phyloP scores from a whole-genome alignment of 306 rosid species.

The Citrullus amarus region DNA sequence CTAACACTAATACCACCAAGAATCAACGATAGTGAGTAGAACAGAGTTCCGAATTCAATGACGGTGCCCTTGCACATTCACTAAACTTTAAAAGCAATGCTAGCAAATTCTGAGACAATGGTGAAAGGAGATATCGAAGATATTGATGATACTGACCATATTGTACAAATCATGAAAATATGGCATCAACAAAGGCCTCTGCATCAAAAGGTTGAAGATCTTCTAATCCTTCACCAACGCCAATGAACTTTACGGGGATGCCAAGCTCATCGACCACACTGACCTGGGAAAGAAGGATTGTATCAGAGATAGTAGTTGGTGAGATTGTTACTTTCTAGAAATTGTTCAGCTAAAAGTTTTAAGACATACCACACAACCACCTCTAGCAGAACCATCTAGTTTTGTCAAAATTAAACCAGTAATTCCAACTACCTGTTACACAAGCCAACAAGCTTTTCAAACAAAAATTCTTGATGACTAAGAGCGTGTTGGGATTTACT shows the following conservation, averaged over 20 bases:
- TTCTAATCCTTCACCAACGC: constrained; percentile 86
- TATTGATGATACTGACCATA: not conserved
- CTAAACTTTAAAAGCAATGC: too few relatives aligned
- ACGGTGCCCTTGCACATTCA: too few relatives aligned
- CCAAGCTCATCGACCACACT: constrained; percentile 94
- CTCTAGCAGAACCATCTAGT: constrained; percentile 96
- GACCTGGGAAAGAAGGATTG: constrained; percentile 39
- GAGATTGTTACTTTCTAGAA: not conserved
- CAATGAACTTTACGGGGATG: constrained; percentile 91
- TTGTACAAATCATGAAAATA: constrained; percentile 32
- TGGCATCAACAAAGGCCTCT: constrained; percentile 89
- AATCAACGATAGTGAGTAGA: too few relatives aligned
- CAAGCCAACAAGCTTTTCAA: constrained; percentile 5
- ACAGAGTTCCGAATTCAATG: too few relatives aligned
- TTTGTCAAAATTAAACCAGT: constrained; percentile 89
- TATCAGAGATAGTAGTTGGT: not conserved
- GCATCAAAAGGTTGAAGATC: constrained; percentile 96
- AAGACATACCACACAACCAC: constrained; percentile 89
- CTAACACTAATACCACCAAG: too few relatives aligned
- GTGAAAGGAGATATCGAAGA: not conserved
- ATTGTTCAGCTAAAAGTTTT: not conserved
- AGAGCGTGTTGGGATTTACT: too few relatives aligned
- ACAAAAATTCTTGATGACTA: not conserved
- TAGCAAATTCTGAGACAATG: too few relatives aligned
- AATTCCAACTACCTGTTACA: constrained; percentile 68